Evolutionary conservation across 148 eudicot genomes (phyloP), one percentile per base, ranked within the genome.

Genomic region (Fagopyrum esculentum): DNA sequence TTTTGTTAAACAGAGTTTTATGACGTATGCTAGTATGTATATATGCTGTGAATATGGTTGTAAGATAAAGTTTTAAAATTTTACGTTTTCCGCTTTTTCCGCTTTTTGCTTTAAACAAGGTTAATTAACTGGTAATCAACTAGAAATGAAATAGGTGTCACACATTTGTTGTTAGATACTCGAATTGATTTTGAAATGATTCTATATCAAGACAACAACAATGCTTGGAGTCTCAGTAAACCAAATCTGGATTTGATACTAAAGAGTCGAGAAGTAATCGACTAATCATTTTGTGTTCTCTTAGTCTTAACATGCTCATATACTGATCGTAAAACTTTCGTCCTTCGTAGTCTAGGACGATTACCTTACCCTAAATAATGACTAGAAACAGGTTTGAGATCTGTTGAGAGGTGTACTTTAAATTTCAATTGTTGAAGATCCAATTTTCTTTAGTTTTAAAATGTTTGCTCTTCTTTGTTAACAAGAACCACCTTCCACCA

Each of bases 161-260:
- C 26, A 22, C 26, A 22, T 76, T 12, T 17, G 61, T 75, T 50
- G 76, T 66, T 87, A 87, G 98, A 86, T 91, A 72, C 77, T 94
- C 78, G 90, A 85, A 80, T 83, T 93, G n/a, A 84, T 94, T 90
- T 94, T 68, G 97, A 94, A 91, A 90, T 90, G 73, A 82, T 87
- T 81, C 81, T 94, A 79, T 89, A 86, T 79, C 96, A 91, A 78
- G 93, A 90, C 77, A 73, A 79, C 61, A 77, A 83, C 84, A 87
- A 78, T 77, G 84, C 83, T 5, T 94, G 93, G 98, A 86, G 84
- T 80, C 86, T 94, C 72, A 87, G 91, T 84, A 87, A 87, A 76
- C 89, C 97, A 73, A 90, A 91, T 87, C 80, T 94, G 81, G 90
- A 96, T 81, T 86, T 92, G 81, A 89, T 94, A 79, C 93, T 94